These are phyloP conservation scores for Talaromyces sp. DNA, from an alignment of 2,329 filamentous ascomycete genomes.

Conservation along the genomic window DNA sequence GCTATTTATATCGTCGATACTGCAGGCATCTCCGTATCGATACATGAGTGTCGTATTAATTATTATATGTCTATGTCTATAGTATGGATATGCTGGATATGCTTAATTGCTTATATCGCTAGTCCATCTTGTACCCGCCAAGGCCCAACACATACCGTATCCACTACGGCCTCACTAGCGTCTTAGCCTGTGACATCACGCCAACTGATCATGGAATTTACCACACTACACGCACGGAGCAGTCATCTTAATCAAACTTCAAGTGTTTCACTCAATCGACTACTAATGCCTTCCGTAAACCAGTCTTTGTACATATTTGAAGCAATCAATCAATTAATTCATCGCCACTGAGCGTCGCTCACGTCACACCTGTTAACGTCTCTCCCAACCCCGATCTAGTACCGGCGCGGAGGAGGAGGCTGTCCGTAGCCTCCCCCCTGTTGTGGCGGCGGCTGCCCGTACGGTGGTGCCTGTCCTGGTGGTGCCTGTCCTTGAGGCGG, in stretches of 20 bases:
- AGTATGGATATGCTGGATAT: too few relatives aligned
- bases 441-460: background rate
- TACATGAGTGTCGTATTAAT: too few relatives aligned
- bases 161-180: background rate
- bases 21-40: too few relatives aligned
- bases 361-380: background rate
- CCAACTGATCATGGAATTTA: too few relatives aligned
- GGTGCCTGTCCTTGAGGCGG: conserved; percentile 5
- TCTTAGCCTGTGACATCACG: background rate
- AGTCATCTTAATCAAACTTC: background rate
- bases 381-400: background rate
- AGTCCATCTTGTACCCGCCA: background rate
- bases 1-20: background rate
- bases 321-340: background rate
- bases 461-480: conserved; percentile 4
- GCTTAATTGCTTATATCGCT: background rate
- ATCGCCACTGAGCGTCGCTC: background rate
- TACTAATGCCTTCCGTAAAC: background rate
- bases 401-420: conserved; percentile 7
- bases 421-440: conserved; percentile 9
- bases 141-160: too few relatives aligned
- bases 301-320: background rate
- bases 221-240: background rate
- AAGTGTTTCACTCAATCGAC: background rate
- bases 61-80: too few relatives aligned